Evolutionary conservation across 495 filamentous ascomycete genomes (phyloP), one percentile per base, ranked within the genome.

Genomic region (Penicillium tannophilum): DNA sequence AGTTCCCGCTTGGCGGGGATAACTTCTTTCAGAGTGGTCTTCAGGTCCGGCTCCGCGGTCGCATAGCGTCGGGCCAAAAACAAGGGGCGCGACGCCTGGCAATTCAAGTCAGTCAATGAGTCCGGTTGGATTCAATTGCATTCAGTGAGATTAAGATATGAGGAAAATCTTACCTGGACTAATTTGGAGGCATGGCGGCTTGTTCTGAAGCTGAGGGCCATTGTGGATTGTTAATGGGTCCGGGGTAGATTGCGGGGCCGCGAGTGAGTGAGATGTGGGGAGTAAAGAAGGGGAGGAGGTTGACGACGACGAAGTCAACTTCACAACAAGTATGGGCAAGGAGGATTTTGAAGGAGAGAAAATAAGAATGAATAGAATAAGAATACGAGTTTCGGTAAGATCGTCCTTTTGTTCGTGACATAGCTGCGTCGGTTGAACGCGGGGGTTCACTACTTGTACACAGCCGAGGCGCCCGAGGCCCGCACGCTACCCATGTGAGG

Each of bases 1-100:
- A 94, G 87, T 70, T 97, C 94, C 42, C 92, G 86, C 77, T 98
- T 98, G 48, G 84, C 90, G 24, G 94, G 94, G 63, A 98, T 96
- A 51, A 84, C 82, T 63, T 89, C 84, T 63, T 85, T 89, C 52
- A 98, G 81, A 26, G 90, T 89, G 28, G 86, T 79, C 74, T 97
- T 98, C 69, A 98, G 86, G 66, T 94, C 90, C 59, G 88, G 90
- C 67, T 97, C 92, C 36, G 88, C 79, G 52, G 88, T 83, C 31
- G 89, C 72, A 70, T 79, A 79, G 45, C 64, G 60, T 53, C 75
- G 72, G 43, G 68, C 60, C 46, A 63, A 70, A 17, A 65, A 51
- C 9, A 66, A 56, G 43, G 69, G 69, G 30, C 71, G 67, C 16
- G 71, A 54, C 36, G 55, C 58, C 68, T 74, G 43, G 1, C n/a